These are phyloP conservation scores for Arthrobotrys pseudoclavata DNA, from an alignment of 2,329 filamentous ascomycete genomes.

Conservation along the genomic window DNA sequence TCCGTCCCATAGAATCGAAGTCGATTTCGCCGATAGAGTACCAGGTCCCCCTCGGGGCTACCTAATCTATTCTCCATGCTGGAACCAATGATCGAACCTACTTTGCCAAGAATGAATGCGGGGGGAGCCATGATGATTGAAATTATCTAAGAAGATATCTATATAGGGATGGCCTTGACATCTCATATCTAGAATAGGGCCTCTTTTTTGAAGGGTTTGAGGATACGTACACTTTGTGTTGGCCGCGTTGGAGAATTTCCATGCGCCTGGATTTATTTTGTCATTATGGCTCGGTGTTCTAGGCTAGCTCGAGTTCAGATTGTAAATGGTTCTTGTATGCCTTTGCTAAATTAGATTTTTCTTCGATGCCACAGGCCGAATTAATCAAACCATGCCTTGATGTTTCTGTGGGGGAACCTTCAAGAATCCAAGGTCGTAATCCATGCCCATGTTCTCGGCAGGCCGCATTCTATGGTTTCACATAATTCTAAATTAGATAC, in stretches of 20 bases:
- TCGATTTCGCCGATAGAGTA: slow-evolving; percentile 11
- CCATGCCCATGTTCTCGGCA: slow-evolving; percentile 26
- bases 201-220: no score
- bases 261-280: not conserved
- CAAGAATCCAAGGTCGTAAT: slow-evolving; percentile 24
- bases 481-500: slow-evolving; percentile 22
- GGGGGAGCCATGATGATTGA: slow-evolving; percentile 49
- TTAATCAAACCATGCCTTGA: not conserved
- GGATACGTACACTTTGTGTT: not conserved
- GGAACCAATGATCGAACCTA: slow-evolving; percentile 46
- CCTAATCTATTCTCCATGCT: slow-evolving; percentile 45
- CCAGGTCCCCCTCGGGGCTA: slow-evolving; percentile 5
- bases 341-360: not conserved
- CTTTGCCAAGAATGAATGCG: slow-evolving; percentile 30
- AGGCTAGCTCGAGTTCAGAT: not conserved
- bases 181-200: no score
- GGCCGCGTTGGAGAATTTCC: slow-evolving; percentile 5
- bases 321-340: not conserved
- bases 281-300: not conserved
- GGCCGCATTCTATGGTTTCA: slow-evolving; percentile 36
- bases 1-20: slow-evolving; percentile 19
- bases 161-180: no score
- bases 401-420: no score
- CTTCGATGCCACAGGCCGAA: not conserved
- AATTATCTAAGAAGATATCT: slow-evolving; percentile 5